Percentiles rank a stretch among this genome's conserved stretches.
Conservation (phyloP, 805 yeast genomes). For the Kazachstania bromeliacearum region DNA sequence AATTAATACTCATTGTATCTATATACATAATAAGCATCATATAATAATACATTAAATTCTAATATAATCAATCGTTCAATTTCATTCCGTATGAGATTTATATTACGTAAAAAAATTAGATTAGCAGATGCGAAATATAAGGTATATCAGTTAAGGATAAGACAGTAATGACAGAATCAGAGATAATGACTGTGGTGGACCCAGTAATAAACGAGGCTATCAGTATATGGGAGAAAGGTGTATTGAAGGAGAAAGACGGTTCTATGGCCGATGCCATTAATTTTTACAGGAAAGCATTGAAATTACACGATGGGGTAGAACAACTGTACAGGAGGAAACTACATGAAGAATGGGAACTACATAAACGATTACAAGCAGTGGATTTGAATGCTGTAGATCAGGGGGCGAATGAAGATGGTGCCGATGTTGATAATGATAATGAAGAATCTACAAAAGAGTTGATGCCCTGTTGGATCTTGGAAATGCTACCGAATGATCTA, state of each 20-base stretch:
- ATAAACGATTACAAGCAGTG: slow-evolving; percentile 14
- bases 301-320: slow-evolving; percentile 49
- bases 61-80: too few species aligned
- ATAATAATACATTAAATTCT: too few species aligned
- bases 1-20: too few species aligned
- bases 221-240: slow-evolving; percentile 57
- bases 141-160: too few species aligned
- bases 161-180: too few species aligned
- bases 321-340: slow-evolving; percentile 50
- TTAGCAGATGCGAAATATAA: too few species aligned
- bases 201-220: slow-evolving; percentile 38
- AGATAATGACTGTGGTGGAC: too few species aligned
- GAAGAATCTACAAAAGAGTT: slow-evolving; percentile 17
- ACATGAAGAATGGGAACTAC: slow-evolving; percentile 34
- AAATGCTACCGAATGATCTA: slow-evolving; percentile 48
- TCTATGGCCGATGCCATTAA: slow-evolving; percentile 74
- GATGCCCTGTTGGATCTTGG: slow-evolving; percentile 35
- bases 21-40: too few species aligned
- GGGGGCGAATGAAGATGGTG: slow-evolving; percentile 7
- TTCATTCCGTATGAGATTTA: too few species aligned
- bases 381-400: background rate
- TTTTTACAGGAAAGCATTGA: slow-evolving; percentile 63
- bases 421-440: slow-evolving; percentile 16
- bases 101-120: too few species aligned
- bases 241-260: slow-evolving; percentile 63